Percentiles rank a stretch among this genome's conserved stretches.
Evolutionary conservation across 1,139 yeast species (phyloP).

Genomic region (Waltiozyma sp.): DNA sequence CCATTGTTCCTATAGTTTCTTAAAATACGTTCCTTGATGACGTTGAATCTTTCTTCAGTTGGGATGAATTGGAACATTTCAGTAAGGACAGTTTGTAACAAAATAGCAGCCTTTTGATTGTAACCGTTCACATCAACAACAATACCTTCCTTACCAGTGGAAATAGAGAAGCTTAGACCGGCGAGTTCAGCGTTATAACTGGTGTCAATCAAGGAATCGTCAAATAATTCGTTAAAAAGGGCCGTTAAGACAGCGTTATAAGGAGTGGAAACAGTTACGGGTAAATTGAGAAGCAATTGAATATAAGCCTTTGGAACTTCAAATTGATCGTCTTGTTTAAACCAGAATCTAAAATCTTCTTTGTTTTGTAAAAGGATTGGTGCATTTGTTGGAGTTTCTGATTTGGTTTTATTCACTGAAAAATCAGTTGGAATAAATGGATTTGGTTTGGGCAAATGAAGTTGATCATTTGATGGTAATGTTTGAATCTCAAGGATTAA

Average conservation of each 20-base stretch:
- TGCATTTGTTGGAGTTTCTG: slow-evolving; percentile 26
- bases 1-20: slow-evolving; percentile 63
- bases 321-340: slow-evolving; percentile 81
- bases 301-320: slow-evolving; percentile 81
- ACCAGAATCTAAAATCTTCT: slow-evolving; percentile 55
- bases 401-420: slow-evolving; percentile 37
- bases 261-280: slow-evolving; percentile 49
- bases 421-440: slow-evolving; percentile 76
- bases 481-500: slow-evolving; percentile 27
- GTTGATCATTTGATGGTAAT: slow-evolving; percentile 26
- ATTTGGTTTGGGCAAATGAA: slow-evolving; percentile 61
- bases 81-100: slow-evolving; percentile 49
- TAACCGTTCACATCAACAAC: slow-evolving; percentile 64
- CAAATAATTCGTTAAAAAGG: slow-evolving; percentile 56
- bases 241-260: slow-evolving; percentile 46
- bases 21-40: slow-evolving; percentile 50
- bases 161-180: slow-evolving; percentile 52
- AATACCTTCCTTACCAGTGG: slow-evolving; percentile 60
- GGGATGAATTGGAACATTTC: slow-evolving; percentile 45
- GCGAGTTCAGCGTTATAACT: slow-evolving; percentile 82
- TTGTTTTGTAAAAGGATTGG: slow-evolving; percentile 39
- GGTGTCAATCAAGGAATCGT: slow-evolving; percentile 64
- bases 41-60: slow-evolving; percentile 46
- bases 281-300: slow-evolving; percentile 53
- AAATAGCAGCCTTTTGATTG: slow-evolving; percentile 63